Base-by-base conservation (phyloP, 106 monocot species). In the Platanthera zijinensis region DNA sequence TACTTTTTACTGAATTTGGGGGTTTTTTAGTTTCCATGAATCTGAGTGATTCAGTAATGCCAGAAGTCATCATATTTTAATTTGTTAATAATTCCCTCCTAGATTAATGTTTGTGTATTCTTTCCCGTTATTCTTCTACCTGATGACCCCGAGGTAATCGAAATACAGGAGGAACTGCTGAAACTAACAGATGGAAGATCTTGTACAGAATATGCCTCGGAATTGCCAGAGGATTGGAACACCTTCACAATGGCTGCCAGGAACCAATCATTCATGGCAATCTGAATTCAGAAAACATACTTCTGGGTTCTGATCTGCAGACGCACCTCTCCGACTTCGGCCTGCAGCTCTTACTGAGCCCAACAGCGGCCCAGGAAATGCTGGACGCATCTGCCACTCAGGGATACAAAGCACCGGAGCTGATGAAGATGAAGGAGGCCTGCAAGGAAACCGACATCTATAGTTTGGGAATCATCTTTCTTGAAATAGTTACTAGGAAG, bases 401-500 rank as follows among this genome's bases (percentile, higher is more conserved):
- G 72, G 89, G 97, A 18, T 97, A 97, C 82, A 97, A 90, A 77
- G 87, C 97, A 6, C 93, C 97, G 0, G 97, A 97, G 74, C 79
- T 97, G 51, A 87, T 94, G 74, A 97, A 97, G 84, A 86, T 92
- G 86, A 89, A 78, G 73, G 94, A 94, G 13, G 94, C 82, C 13
- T 79, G 78, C 72, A 84, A n/a, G 39, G 84, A 87, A 76, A 87
- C 82, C 50, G 97, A 97, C 70, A 85, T 97, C 50, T 97, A 89
- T 57, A 89, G 91, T 76, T 75, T 97, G 10, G 97, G 97, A 12
- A 89, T 94, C 5, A 79, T 97, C 72, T 83, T 94, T 17, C 86
- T 97, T 3, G 97, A 97, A 52, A 86, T 97, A 78, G 46, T 94
- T 18, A 88, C 93, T 69, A 72, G 84, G 2, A 94, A 85, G 78